phyloP scores from a whole-genome alignment of 805 yeast species.

The Lipomyces anomalus region DNA sequence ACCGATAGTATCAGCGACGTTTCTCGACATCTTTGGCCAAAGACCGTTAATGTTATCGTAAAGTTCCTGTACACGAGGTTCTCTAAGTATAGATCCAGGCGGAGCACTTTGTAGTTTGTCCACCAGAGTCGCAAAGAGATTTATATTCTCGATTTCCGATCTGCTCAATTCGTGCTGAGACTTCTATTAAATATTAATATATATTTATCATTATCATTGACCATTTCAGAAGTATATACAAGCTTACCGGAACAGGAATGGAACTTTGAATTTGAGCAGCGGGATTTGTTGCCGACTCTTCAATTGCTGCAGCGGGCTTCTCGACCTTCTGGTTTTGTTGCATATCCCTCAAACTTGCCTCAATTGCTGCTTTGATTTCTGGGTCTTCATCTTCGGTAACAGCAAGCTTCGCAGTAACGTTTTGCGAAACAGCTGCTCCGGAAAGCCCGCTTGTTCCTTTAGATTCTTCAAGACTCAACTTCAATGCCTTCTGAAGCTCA shows the following conservation, averaged over 20 bases:
- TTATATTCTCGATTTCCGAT: constrained; percentile 64
- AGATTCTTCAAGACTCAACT: constrained; percentile 63
- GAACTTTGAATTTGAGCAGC: too few species aligned
- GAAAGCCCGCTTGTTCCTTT: constrained; percentile 23
- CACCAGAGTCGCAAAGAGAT: constrained; percentile 63
- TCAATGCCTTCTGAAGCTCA: constrained; percentile 71
- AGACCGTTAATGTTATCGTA: constrained; percentile 54
- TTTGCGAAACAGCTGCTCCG: constrained; percentile 1
- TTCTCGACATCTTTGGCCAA: constrained; percentile 63
- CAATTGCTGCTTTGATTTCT: constrained; percentile 90
- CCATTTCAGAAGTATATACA: too few species aligned
- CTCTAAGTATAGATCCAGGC: constrained; percentile 40
- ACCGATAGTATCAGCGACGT: constrained; percentile 51
- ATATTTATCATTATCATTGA: too few species aligned
- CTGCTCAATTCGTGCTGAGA: constrained; percentile 46
- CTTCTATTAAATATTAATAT: too few species aligned
- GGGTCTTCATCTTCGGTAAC: constrained; percentile 63
- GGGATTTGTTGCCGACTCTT: constrained; percentile 5
- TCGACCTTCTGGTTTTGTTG: constrained; percentile 32
- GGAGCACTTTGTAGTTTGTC: constrained; percentile 47
- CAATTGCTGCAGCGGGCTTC: constrained; percentile 23
- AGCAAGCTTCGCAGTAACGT: constrained; percentile 3
- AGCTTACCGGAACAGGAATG: too few species aligned
- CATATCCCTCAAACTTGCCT: constrained; percentile 77
- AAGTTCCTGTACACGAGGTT: constrained; percentile 49